Evolutionary conservation across 2,329 filamentous ascomycete genomes (phyloP), one percentile per base, ranked within the genome.

Genomic region (Aspergillus fischeri): DNA sequence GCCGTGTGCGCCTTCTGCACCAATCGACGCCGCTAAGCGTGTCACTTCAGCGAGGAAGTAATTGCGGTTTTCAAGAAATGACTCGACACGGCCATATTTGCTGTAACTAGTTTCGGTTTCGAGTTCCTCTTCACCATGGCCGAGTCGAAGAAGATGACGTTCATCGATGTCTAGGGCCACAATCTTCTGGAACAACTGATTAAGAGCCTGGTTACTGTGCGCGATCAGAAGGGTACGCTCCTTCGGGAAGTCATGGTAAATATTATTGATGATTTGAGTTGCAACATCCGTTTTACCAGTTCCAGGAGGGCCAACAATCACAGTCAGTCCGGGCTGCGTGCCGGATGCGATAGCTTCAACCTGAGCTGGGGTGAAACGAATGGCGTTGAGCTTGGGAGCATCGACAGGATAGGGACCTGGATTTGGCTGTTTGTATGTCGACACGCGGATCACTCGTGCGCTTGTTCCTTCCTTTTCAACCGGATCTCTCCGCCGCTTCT

Each of bases 251-350:
- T 97, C 96, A 79, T 97, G 93, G 71, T 99, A 99, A 65, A 99
- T 89, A 73, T 97, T 97, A 78, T 91, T 97, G 77, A 99, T 99
- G 71, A 97, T 95, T 74, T 99, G 94, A 4, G 93, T 97, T 50
- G 92, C 92, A 53, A 99, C 94, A 75, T 99, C 94, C n/a, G 94
- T 99, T 79, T 99, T 99, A 61, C 95, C 94, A 6, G 94, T 99
- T 54, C 94, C 94, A 7, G 94, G 94, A 54, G 94, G 94, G 1
- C 94, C 94, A 60, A 99, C 91, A 65, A 99, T 89, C 50, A 99
- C 85, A 1, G 93, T 97, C 52, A 99, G 81, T 21, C 95, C 94
- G 38, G 94, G 93, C 67, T 99, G 95, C 6, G 91, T 92, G 21
- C 94, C 94, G 44, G 93, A 97, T 59, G 90, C 86, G 67, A 99